A percentile compares a stretch with the other conserved stretches of the same genome.
Conservation (phyloP, 306 rosid species). For the Abrus pulchellus region DNA sequence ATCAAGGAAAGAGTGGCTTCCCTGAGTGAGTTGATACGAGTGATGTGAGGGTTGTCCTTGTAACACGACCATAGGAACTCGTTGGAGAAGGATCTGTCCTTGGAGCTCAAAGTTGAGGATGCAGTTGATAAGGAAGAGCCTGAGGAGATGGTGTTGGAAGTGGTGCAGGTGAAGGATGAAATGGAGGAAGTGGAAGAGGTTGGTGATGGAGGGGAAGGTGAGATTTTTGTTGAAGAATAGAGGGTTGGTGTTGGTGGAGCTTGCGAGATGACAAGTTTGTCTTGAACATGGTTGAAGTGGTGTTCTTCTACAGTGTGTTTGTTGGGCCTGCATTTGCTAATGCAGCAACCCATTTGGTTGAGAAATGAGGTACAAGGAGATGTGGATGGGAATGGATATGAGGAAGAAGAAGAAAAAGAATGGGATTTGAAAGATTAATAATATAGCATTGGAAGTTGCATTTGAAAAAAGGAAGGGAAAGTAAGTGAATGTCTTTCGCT, state of each 20-base stretch:
- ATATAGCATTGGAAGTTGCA: conserved; percentile 38
- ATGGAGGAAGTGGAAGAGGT: conserved; percentile 62
- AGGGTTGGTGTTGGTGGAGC: conserved; percentile 41
- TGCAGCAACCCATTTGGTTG: conserved; percentile 85
- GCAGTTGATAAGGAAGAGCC: conserved; percentile 57
- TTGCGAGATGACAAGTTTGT: conserved; percentile 69
- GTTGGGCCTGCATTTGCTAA: conserved; percentile 87
- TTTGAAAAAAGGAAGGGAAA: conserved; percentile 52
- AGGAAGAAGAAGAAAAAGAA: background rate
- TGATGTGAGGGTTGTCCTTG: conserved; percentile 75
- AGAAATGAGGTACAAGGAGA: background rate
- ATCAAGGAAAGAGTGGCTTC: conserved; percentile 43
- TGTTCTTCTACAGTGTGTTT: conserved; percentile 31
- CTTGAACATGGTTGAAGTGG: conserved; percentile 26
- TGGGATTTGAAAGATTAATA: background rate
- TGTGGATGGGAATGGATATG: background rate
- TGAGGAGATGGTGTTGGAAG: conserved; percentile 56
- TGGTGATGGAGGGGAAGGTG: conserved; percentile 72
- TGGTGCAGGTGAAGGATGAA: conserved; percentile 61
- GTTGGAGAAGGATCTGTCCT: conserved; percentile 75
- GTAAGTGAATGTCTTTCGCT: conserved; percentile 52
- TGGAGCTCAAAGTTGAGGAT: conserved; percentile 59
- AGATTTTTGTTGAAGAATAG: conserved; percentile 53
- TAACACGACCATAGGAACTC: conserved; percentile 72
- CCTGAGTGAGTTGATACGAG: conserved; percentile 69